Base-by-base conservation (phyloP, 2,329 filamentous ascomycete genomes). In the Helicocarpus griseus region DNA sequence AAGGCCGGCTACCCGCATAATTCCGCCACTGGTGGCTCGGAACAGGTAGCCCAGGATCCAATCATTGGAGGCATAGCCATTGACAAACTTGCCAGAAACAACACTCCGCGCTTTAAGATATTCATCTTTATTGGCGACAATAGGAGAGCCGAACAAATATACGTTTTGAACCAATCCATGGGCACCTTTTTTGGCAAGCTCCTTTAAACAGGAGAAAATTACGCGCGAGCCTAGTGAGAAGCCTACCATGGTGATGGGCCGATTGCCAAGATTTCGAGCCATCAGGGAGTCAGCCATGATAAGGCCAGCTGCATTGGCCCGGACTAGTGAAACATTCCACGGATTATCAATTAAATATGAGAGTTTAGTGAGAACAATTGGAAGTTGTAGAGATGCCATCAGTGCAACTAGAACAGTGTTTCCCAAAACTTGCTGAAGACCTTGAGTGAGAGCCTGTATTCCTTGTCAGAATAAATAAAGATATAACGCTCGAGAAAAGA, bases 11-110 rank as follows among this genome's bases (percentile, higher is more conserved):
- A 98, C 81, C 19, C 85, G 82, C 68, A 89, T 86, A 62, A 97
- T 91, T 40, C 93, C 93, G 58, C 93, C 93, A 58, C 85, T 87
- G 2, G 93, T 98, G 39, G 95, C 80, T 13, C 93, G 87, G 77
- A 98, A 98, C 1, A 98, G 81, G 65, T 98, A 98, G 13, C 82
- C 89, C 47, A 98, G 71, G 62, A 98, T 97, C 93, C 93, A 98
- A 71, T 98, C 93, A 65, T 93, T 96, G 45, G 80, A 86, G 59
- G 93, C 87, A 71, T 90, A 98, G 14, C 88, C 93, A 63, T 95
- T 98, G 57, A 98, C 82, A 59, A 97, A 95, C 39, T 90, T 81
- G n/a, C 93, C 93, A 6, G 87, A 79, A 3, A 97, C 87, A 2
- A 95, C 84, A n/a, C 85, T 85, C 51, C 86, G 82, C 8, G 85